These are phyloP conservation scores for Trypanosoma avium DNA, from an alignment of 208 protist species.

Conservation along the genomic window DNA sequence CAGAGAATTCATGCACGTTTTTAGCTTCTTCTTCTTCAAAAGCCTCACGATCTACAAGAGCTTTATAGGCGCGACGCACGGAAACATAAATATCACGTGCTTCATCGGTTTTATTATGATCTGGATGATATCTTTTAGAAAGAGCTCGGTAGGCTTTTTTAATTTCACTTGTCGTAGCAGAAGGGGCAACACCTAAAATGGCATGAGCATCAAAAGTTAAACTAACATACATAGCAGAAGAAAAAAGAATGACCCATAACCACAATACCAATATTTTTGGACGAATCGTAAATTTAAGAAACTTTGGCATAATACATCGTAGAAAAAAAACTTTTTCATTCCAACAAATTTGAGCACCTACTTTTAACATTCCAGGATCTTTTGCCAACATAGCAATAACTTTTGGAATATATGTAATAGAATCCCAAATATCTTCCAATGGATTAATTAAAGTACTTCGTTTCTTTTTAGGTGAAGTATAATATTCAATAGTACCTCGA, in stretches of 20 bases:
- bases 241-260: constrained; percentile 82
- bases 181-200: constrained; percentile 59
- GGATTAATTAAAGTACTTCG: constrained; percentile 47
- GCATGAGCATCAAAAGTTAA: constrained; percentile 88
- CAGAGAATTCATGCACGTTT: constrained; percentile 70
- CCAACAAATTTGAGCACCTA: constrained; percentile 67
- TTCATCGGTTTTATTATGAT: constrained; percentile 88
- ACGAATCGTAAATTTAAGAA: constrained; percentile 84
- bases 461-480: constrained; percentile 55
- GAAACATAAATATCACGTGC: constrained; percentile 87
- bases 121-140: constrained; percentile 86
- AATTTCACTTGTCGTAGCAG: constrained; percentile 75
- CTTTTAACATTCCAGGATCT: constrained; percentile 54
- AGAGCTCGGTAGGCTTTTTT: constrained; percentile 86
- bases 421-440: constrained; percentile 58
- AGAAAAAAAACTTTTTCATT: constrained; percentile 82
- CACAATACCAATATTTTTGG: constrained; percentile 79
- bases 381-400: constrained; percentile 34
- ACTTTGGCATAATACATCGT: constrained; percentile 78
- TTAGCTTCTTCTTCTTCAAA: constrained; percentile 88
- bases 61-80: constrained; percentile 91
- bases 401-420: constrained; percentile 60
- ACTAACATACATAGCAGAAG: constrained; percentile 86
- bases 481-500: constrained; percentile 56
- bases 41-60: constrained; percentile 87